These are phyloP conservation scores for Psophocarpus tetragonolobus DNA, from an alignment of 306 rosid species.

Conservation along the genomic window DNA sequence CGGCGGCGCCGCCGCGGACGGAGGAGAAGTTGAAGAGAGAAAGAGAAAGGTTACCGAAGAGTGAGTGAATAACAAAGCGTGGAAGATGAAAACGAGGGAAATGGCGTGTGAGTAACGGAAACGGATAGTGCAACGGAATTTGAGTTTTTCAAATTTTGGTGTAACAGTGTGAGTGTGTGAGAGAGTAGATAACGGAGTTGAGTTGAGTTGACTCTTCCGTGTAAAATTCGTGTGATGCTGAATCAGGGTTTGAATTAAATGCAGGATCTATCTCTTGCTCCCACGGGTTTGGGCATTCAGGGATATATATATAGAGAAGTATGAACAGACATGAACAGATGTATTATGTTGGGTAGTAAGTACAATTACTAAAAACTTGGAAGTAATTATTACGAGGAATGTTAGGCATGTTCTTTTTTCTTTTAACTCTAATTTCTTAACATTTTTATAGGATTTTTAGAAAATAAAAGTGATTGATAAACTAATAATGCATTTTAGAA, in stretches of 20 bases:
- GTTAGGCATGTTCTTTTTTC: too few species aligned
- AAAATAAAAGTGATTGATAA: too few species aligned
- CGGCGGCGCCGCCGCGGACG: neutral
- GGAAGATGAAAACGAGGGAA: neutral
- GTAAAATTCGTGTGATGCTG: neutral
- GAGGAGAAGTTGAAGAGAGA: conserved; percentile 3
- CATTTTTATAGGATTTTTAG: too few species aligned
- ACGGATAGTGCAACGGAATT: conserved; percentile 25
- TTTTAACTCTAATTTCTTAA: too few species aligned
- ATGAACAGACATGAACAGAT: too few species aligned
- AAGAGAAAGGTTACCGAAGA: conserved; percentile 24
- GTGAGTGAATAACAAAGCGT: neutral
- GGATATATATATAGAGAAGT: neutral
- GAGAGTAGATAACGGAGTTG: neutral
- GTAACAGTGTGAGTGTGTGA: conserved; percentile 4
- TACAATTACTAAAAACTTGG: too few species aligned
- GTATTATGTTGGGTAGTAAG: too few species aligned
- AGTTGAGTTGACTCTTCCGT: conserved; percentile 9
- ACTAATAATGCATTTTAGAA: too few species aligned
- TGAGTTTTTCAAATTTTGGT: neutral
- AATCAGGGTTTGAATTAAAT: neutral
- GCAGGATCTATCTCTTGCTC: neutral
- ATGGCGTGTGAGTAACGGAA: neutral
- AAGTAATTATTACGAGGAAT: too few species aligned
- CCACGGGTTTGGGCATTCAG: neutral